These are phyloP conservation scores for Sclerotinia subarctica DNA, from an alignment of 2,329 filamentous ascomycete species.

Conservation along the genomic window DNA sequence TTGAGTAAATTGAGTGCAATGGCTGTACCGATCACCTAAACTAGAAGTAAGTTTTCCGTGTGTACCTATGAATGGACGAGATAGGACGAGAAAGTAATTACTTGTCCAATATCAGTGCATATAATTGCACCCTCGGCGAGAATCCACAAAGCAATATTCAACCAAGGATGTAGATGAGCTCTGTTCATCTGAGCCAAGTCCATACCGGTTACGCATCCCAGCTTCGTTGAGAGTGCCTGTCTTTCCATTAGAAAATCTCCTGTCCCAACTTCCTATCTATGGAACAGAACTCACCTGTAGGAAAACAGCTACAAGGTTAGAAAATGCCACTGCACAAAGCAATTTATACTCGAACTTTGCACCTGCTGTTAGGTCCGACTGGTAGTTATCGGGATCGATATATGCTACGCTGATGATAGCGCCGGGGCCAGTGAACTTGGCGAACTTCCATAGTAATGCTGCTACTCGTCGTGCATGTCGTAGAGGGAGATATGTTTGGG, in stretches of 20 bases:
- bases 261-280: not conserved
- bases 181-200: conserved; percentile 52
- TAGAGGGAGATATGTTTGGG: no score
- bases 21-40: conserved; percentile 64
- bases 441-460: conserved; percentile 36
- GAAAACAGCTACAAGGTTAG: conserved; percentile 53
- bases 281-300: not conserved
- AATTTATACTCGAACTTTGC: conserved; percentile 50
- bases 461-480: not conserved
- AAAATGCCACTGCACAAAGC: conserved; percentile 53
- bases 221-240: conserved; percentile 20
- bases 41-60: not conserved
- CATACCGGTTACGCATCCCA: conserved; percentile 51
- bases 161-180: conserved; percentile 48
- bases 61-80: not conserved
- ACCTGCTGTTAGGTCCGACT: conserved; percentile 52
- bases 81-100: conserved; percentile 6
- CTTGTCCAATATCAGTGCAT: conserved; percentile 29
- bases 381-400: conserved; percentile 49
- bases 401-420: conserved; percentile 38
- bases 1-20: conserved; percentile 65
- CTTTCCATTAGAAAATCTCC: not conserved
- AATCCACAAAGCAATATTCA: conserved; percentile 50
- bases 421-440: conserved; percentile 51
- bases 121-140: conserved; percentile 48